Evolutionary conservation across 805 yeast genomes (phyloP).

Genomic region (Candida incommunis): DNA sequence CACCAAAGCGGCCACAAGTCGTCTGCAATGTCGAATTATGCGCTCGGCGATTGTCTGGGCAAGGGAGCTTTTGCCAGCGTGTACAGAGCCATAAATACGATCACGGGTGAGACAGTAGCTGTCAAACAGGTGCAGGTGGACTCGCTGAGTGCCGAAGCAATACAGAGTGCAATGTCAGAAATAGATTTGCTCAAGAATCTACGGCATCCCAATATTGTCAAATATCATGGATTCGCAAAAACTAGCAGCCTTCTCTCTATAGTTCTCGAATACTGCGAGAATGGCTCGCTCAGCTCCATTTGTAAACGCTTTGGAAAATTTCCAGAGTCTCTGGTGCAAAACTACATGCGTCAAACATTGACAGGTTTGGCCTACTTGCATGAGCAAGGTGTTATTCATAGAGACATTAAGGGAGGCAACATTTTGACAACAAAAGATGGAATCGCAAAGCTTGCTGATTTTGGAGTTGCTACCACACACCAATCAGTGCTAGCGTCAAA

Average conservation of each 20-base stretch:
- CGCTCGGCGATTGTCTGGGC: constrained; percentile 51
- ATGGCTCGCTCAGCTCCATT: constrained; percentile 48
- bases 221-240: constrained; percentile 53
- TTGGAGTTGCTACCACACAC: constrained; percentile 50
- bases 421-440: constrained; percentile 48
- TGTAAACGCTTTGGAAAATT: constrained; percentile 38
- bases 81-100: constrained; percentile 54
- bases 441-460: constrained; percentile 58
- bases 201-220: constrained; percentile 52
- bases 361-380: constrained; percentile 52
- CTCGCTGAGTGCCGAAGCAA: constrained; percentile 14
- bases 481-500: constrained; percentile 10
- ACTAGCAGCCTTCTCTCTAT: constrained; percentile 39
- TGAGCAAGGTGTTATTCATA: constrained; percentile 59
- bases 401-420: constrained; percentile 70
- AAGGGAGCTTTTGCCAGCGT: constrained; percentile 88
- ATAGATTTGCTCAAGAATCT: constrained; percentile 50
- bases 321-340: constrained; percentile 37
- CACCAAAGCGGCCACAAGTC: constrained; percentile 9
- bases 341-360: constrained; percentile 39
- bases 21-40: constrained; percentile 14
- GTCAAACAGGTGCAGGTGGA: constrained; percentile 51
- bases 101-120: constrained; percentile 59
- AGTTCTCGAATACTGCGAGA: constrained; percentile 46
- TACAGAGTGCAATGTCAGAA: constrained; percentile 38